A percentile compares a stretch with the other conserved stretches of the same genome.
These are phyloP conservation scores for Rhododendron kiyosumense DNA, from an alignment of 148 eudicot species.

Conservation along the genomic window DNA sequence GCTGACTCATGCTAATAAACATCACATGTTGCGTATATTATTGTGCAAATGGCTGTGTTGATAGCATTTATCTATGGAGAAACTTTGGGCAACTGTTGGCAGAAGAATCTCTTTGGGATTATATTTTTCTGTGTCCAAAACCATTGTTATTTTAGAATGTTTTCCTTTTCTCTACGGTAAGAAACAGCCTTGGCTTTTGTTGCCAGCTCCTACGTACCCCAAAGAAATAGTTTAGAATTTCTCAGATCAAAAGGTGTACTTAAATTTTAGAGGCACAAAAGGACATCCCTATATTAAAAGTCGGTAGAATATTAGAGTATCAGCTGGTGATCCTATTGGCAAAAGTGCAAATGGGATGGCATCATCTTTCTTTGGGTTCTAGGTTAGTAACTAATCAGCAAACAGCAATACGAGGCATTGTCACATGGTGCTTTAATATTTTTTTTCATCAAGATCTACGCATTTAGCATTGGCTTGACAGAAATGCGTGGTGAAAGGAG, in stretches of 20 bases:
- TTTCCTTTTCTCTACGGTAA: background rate
- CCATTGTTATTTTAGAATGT: background rate
- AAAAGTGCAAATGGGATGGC: background rate
- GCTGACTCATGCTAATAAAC: too few species aligned
- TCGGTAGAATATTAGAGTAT: constrained; percentile 13
- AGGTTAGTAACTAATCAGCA: background rate
- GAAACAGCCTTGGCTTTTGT: background rate
- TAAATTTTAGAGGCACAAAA: background rate
- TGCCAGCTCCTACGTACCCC: background rate
- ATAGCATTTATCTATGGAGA: too few species aligned
- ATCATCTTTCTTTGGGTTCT: constrained; percentile 6
- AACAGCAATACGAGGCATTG: too few species aligned
- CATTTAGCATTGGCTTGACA: too few species aligned
- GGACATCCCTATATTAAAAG: constrained; percentile 1
- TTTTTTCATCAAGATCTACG: too few species aligned
- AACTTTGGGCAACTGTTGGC: background rate
- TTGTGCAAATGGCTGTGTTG: too few species aligned
- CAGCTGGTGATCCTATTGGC: constrained; percentile 9
- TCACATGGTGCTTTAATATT: too few species aligned
- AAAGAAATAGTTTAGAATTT: background rate
- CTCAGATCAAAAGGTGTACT: background rate
- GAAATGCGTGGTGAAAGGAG: too few species aligned
- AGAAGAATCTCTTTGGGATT: background rate
- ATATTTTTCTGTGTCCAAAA: background rate
- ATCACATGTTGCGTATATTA: too few species aligned